phyloP scores from a whole-genome alignment of 306 rosid genomes.

The Pyrus pyrifolia region DNA sequence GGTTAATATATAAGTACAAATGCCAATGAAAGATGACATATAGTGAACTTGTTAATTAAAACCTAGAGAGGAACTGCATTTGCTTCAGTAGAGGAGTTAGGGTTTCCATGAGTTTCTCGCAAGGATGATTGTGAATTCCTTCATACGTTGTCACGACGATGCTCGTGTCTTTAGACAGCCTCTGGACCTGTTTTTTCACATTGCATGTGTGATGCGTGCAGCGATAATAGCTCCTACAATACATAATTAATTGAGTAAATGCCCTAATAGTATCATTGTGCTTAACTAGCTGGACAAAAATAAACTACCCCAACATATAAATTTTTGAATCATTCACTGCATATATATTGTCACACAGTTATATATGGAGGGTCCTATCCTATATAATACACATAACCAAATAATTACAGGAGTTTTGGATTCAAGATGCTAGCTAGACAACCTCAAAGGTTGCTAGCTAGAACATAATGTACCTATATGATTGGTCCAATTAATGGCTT shows the following conservation, averaged over 20 bases:
- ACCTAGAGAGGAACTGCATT: slow-evolving; percentile 66
- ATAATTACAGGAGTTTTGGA: background rate
- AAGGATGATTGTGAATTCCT: slow-evolving; percentile 89
- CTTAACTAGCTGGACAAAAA: background rate
- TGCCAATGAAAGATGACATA: background rate
- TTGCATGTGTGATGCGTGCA: slow-evolving; percentile 92
- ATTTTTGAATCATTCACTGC: background rate
- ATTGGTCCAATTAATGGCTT: background rate
- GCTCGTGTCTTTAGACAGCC: slow-evolving; percentile 77
- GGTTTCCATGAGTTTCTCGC: slow-evolving; percentile 88
- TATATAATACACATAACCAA: background rate
- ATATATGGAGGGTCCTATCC: background rate
- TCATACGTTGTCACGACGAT: slow-evolving; percentile 89
- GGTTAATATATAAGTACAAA: background rate
- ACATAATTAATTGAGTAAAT: background rate
- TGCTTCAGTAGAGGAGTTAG: slow-evolving; percentile 86
- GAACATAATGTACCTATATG: background rate
- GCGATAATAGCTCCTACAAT: slow-evolving; percentile 72
- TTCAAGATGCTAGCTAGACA: background rate
- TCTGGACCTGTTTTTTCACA: slow-evolving; percentile 92
- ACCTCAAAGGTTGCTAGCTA: too few species aligned
- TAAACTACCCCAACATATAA: too few species aligned
- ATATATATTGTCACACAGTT: background rate
- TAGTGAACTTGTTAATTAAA: slow-evolving; percentile 16
- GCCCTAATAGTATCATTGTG: background rate